Conservation (phyloP, 2,329 filamentous ascomycete genomes). For the Cladobotryum protrusum region DNA sequence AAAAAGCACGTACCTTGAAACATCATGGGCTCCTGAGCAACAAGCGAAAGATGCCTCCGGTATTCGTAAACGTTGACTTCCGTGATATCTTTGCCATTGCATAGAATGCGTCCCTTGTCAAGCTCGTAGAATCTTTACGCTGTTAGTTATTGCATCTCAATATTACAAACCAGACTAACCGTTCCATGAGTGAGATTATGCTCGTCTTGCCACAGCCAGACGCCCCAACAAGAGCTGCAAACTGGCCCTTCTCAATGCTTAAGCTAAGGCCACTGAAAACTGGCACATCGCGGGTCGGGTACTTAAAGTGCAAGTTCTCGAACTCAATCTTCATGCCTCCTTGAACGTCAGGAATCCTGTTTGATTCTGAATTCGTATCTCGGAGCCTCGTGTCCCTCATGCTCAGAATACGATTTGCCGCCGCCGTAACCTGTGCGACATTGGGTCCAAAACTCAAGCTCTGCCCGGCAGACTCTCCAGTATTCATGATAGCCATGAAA, state of each 20-base stretch:
- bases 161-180: conserved; percentile 47
- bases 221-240: conserved; percentile 82
- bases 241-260: conserved; percentile 70
- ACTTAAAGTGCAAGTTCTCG: conserved; percentile 87
- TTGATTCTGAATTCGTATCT: conserved; percentile 24
- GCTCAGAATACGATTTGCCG: conserved; percentile 61
- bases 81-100: conserved; percentile 80
- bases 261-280: conserved; percentile 81
- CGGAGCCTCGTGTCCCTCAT: conserved; percentile 39
- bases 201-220: conserved; percentile 93
- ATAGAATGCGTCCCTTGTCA: conserved; percentile 69
- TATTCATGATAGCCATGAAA: conserved; percentile 83
- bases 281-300: conserved; percentile 84
- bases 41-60: conserved; percentile 74
- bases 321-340: conserved; percentile 77
- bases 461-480: conserved; percentile 83
- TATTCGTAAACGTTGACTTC: conserved; percentile 81
- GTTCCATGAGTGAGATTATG: conserved; percentile 83
- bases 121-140: conserved; percentile 71
- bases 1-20: conserved; percentile 61
- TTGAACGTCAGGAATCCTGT: conserved; percentile 53
- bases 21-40: conserved; percentile 88
- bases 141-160: too few relatives aligned
- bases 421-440: conserved; percentile 87
- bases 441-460: conserved; percentile 88